phyloP scores from a whole-genome alignment of 305 asterid species.

The Solanum hybrid region DNA sequence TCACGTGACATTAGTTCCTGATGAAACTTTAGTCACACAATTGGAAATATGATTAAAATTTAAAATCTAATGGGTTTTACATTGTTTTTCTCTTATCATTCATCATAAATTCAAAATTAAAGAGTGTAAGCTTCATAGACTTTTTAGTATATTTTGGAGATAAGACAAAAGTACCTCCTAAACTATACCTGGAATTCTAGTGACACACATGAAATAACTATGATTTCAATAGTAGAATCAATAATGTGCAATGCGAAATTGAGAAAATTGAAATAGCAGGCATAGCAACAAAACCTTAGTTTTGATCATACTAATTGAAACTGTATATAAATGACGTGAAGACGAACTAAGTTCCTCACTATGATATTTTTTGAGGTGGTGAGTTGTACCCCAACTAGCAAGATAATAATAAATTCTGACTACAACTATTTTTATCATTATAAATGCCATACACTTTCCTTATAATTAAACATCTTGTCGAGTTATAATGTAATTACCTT shows the following conservation, averaged over 20 bases:
- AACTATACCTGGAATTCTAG: not conserved
- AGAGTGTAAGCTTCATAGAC: too few species aligned
- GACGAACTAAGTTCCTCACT: not conserved
- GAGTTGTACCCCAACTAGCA: not conserved
- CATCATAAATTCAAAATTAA: not conserved
- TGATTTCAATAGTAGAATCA: not conserved
- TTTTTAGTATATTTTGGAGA: not conserved
- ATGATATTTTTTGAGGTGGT: not conserved
- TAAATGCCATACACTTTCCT: not conserved
- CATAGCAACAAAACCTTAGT: not conserved
- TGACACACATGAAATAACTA: not conserved
- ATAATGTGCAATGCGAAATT: not conserved
- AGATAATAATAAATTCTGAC: not conserved
- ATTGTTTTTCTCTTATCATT: not conserved
- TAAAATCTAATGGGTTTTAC: not conserved
- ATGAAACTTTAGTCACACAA: too few species aligned
- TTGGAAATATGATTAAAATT: too few species aligned
- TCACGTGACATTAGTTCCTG: too few species aligned
- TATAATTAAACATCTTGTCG: too few species aligned
- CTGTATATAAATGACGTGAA: not conserved
- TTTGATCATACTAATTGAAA: not conserved
- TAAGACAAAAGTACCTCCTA: not conserved
- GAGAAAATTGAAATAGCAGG: not conserved
- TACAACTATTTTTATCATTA: not conserved
- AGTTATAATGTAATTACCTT: not conserved